These are phyloP conservation scores for Lipomyces spencermartinsiae DNA, from an alignment of 805 yeast species.

Conservation along the genomic window DNA sequence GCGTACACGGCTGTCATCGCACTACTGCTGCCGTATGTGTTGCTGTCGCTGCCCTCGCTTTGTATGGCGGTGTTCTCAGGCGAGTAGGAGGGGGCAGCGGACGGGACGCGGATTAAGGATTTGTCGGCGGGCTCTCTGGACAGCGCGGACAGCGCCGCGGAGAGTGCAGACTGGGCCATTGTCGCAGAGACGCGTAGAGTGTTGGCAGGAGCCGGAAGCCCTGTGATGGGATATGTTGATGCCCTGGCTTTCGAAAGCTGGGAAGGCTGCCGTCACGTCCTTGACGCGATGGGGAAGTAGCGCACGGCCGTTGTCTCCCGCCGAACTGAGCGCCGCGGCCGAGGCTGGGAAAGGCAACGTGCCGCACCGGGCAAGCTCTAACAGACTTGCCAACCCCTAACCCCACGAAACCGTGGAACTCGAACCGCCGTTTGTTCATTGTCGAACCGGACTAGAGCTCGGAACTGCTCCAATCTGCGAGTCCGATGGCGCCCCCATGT, in stretches of 20 bases:
- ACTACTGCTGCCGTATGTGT: slow-evolving; percentile 15
- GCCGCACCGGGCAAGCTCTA: not conserved
- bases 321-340: not conserved
- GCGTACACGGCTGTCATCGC: slow-evolving; percentile 19
- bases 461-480: not conserved
- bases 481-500: not conserved
- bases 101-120: not conserved
- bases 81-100: not conserved
- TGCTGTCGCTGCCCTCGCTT: slow-evolving; percentile 4
- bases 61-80: not conserved
- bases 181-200: not conserved
- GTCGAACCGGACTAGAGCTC: not conserved
- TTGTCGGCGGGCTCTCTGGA: not conserved
- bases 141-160: slow-evolving; percentile 34
- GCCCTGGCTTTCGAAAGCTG: not conserved
- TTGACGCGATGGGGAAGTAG: not conserved
- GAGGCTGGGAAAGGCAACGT: not conserved
- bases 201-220: not conserved
- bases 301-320: not conserved
- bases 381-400: not conserved
- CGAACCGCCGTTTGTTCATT: not conserved
- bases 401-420: not conserved
- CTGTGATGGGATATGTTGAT: too few relatives aligned
- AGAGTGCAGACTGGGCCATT: slow-evolving; percentile 36
- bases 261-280: not conserved